A percentile compares a stretch with the other conserved stretches of the same genome.
phyloP scores from a whole-genome alignment of 2,329 filamentous ascomycete genomes.

The Colletotrichum endophyticum region DNA sequence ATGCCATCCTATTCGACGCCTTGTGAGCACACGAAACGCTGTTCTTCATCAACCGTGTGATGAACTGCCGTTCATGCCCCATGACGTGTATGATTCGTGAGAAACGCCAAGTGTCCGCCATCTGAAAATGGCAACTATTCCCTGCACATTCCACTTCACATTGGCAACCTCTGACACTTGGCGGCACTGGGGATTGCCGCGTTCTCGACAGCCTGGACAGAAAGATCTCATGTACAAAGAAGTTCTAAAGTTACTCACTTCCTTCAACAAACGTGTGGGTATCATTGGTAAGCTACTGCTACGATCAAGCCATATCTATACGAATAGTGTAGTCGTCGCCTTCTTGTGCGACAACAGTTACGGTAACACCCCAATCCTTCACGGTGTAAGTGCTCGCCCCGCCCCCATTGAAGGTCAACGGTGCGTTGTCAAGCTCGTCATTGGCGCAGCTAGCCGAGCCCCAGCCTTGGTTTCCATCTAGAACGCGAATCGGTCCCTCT shows the following conservation, averaged over 20 bases:
- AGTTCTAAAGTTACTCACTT: not conserved
- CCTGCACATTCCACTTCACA: not conserved
- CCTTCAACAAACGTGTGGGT: not conserved
- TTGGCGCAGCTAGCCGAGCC: constrained; percentile 27
- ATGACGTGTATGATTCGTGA: not conserved
- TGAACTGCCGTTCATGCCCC: not conserved
- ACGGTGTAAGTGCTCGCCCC: not conserved
- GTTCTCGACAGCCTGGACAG: not conserved
- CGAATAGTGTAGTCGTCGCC: constrained; percentile 2
- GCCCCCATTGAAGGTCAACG: constrained; percentile 21
- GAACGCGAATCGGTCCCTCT: constrained; percentile 33
- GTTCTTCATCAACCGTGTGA: not conserved
- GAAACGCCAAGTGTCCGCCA: not conserved
- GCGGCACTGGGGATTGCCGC: not conserved
- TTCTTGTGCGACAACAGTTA: not conserved
- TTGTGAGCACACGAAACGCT: not conserved
- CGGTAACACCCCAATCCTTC: not conserved
- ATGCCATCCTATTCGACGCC: not conserved
- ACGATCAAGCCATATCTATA: not conserved
- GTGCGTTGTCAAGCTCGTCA: constrained; percentile 35
- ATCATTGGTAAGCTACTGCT: not conserved
- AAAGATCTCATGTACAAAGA: not conserved
- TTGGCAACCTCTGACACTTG: not conserved
- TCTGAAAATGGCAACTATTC: not conserved
- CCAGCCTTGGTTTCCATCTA: constrained; percentile 34